phyloP scores from a whole-genome alignment of 176 grass and related monocot genomes.

The Musa acuminata region DNA sequence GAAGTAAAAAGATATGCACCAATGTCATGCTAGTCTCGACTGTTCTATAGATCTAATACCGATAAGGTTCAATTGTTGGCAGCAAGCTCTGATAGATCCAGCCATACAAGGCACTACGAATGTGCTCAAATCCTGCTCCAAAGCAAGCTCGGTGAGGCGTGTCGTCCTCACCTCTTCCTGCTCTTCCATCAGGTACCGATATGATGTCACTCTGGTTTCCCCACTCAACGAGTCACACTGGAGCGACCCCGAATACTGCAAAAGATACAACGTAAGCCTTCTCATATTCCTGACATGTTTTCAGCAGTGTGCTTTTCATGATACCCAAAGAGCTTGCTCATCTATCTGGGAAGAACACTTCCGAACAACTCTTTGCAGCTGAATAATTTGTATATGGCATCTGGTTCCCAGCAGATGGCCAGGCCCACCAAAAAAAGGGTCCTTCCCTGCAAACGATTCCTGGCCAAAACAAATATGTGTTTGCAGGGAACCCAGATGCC shows the following conservation, averaged over 20 bases:
- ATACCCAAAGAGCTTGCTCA: too few relatives aligned
- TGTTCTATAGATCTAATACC: not conserved
- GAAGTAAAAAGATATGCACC: not conserved
- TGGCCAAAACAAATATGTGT: not conserved
- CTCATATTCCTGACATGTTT: not conserved
- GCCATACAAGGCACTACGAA: constrained; percentile 57
- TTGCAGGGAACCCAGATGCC: not conserved
- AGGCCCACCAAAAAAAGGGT: too few relatives aligned
- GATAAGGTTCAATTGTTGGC: not conserved
- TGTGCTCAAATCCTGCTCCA: constrained; percentile 61
- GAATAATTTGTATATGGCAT: not conserved
- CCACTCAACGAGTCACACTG: constrained; percentile 71
- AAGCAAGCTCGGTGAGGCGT: constrained; percentile 26
- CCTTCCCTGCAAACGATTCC: not conserved
- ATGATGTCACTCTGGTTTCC: constrained; percentile 27
- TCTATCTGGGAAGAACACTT: too few relatives aligned
- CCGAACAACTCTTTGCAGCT: not conserved
- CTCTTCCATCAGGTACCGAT: constrained; percentile 60
- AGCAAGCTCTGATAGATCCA: constrained; percentile 46
- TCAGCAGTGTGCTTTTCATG: too few relatives aligned
- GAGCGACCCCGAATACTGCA: constrained; percentile 68
- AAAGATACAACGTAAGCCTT: constrained; percentile 34
- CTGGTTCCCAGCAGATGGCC: not conserved
- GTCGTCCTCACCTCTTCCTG: constrained; percentile 80
- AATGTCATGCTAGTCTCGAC: not conserved